Percentiles rank a stretch among this genome's conserved stretches.
phyloP scores from a whole-genome alignment of 1,284 basidiomycete species.

The Trichosporon sp. region DNA sequence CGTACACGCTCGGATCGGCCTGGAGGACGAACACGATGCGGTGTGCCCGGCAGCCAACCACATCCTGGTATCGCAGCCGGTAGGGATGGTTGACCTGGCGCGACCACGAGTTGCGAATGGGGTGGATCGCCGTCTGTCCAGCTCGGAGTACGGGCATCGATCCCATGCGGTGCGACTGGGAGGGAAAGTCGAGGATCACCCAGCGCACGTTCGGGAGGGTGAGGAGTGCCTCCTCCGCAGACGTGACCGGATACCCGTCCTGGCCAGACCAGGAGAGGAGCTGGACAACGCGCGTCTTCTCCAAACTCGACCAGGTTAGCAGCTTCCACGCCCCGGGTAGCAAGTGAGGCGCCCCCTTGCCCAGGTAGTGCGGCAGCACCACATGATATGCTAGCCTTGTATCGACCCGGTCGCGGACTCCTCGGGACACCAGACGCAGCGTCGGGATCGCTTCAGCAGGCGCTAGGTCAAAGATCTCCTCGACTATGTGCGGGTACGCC shows the following conservation, averaged over 20 bases:
- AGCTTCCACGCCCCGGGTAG: background rate
- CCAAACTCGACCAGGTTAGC: background rate
- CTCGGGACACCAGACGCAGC: background rate
- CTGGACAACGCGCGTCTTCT: background rate
- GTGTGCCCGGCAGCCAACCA: background rate
- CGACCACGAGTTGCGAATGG: background rate
- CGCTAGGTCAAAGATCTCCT: background rate
- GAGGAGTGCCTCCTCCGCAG: background rate
- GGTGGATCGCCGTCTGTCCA: background rate
- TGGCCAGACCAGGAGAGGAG: background rate
- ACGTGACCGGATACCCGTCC: background rate
- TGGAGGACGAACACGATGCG: background rate
- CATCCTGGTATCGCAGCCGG: background rate
- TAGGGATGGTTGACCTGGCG: background rate
- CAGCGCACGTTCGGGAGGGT: background rate
- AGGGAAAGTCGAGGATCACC: background rate
- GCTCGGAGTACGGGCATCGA: background rate
- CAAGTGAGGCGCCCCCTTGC: background rate
- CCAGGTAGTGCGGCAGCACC: background rate
- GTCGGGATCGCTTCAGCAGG: background rate
- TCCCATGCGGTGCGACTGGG: background rate
- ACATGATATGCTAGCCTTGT: background rate
- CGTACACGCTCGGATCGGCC: background rate
- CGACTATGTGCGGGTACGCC: conserved; percentile 4
- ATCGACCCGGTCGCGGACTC: background rate